Base-by-base conservation (phyloP, 2,329 filamentous ascomycete species). In the Hypomyces perniciosus region DNA sequence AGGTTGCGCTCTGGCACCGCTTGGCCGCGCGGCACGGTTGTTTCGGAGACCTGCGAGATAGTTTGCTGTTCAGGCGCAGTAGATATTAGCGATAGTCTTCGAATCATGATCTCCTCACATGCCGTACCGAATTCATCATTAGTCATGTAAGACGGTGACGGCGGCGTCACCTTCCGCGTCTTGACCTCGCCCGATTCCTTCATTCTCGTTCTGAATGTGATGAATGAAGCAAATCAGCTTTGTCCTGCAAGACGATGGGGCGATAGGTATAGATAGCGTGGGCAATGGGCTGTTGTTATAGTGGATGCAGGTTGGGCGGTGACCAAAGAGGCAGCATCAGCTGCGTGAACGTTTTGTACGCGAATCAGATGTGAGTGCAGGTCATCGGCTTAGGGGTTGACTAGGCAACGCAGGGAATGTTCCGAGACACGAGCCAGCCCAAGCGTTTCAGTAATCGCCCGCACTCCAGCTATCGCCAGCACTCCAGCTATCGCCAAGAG, bases 31-130 rank as follows among this genome's bases (percentile, higher is more conserved):
- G 50, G 82, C 74, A 46, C 84, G 82, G 67, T 80, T 86, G 58
- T 78, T 81, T 58, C 88, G 84, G 34, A 92, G 78, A 58, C 84
- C 81, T 59, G 84, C 76, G 34, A 90, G 78, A 66, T 90, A 91
- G 54, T 76, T 75, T 57, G 83, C 86, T 90, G 68, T 54, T 57
- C 37, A 48, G 38, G 28, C 20, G 50, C 44, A 52, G 37, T 33
- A 31, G 38, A 31, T 45, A 53, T 64, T 58, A 62, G 60, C 50
- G 33, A 59, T 45, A 35, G 46, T 39, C 40, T 20, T 27, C 26
- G 29, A 43, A 33, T 13, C 30, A 28, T 33, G 39, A 31, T 40
- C 33, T 37, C 37, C 12, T 28, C 20, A n/a, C n/a, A 39, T 40
- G 43, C 48, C 66, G 52, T 73, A 85, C 83, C 81, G 61, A 85